Evolutionary conservation across 2,329 filamentous ascomycete genomes (phyloP), one percentile per base, ranked within the genome.

Genomic region (Neurospora sp.): DNA sequence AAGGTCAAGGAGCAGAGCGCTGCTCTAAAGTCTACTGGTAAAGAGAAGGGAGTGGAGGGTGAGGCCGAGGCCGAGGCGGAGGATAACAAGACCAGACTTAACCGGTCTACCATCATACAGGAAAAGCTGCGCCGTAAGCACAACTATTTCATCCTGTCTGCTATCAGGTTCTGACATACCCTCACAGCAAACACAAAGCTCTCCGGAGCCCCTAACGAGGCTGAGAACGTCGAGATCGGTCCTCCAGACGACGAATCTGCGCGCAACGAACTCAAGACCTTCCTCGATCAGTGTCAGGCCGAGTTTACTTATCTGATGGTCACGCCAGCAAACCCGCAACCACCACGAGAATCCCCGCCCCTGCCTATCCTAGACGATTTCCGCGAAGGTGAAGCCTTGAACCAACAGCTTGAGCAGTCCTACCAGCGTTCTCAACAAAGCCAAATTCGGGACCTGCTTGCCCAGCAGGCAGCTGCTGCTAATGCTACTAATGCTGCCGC

Each of bases 1-100:
- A 96, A 95, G 73, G 84, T 97, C 76, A 93, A 91, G 80, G 91
- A 92, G 73, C 92, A 97, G 82, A 86, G 92, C 28, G 86, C 87
- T 68, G 91, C 93, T 81, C 84, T 88, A 72, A 91, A 89, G 73
- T 81, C 85, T 19, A 17, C 12, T 33, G 52, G 52, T 33, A 62
- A 62, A 62, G 52, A 62, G 52, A 62, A 62, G 52, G 52, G 52
- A 36, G 28, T 17, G 4, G 52, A 62, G 23, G 82, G 85, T 33
- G 82, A 79, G 75, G 67, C 84, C 80, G 74, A 80, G 77, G 67
- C 70, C 80, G 74, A 80, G 77, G 67, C 70, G 12, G 74, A 74
- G 67, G 69, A 71, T 2, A 68, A 74, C 23, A 73, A 78, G n/a
- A 52, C 77, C 33, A 84, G 85, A 71, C 73, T 78, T 17, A 84